Percentiles rank a stretch among this genome's conserved stretches.
Conservation (phyloP, 192 early-diverging fungal genomes). For the Glomus cerebriforme region DNA sequence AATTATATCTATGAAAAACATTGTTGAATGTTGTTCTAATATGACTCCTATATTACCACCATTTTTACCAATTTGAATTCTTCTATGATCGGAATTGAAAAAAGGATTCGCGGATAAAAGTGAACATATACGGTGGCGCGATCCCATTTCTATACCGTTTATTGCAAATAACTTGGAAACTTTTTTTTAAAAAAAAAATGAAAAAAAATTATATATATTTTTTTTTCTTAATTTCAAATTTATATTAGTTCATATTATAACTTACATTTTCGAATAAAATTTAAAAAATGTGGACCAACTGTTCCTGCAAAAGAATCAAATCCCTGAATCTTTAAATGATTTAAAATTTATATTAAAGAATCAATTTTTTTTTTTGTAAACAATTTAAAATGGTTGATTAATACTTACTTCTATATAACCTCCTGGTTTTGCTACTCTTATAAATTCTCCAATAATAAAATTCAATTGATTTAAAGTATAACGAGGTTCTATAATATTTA, state of each 20-base stretch:
- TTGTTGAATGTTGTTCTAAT: background rate
- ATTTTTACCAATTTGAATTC: background rate
- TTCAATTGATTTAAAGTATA: background rate
- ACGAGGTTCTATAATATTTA: background rate
- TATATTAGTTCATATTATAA: background rate
- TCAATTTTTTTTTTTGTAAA: too few species aligned
- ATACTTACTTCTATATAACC: background rate
- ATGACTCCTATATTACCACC: background rate
- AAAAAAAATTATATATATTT: background rate
- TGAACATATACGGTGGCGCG: background rate
- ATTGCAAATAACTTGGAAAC: background rate
- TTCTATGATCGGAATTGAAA: background rate
- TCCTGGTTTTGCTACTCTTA: background rate
- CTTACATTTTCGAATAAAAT: background rate
- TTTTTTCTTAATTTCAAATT: background rate
- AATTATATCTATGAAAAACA: background rate
- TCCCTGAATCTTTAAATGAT: background rate
- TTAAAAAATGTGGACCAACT: background rate
- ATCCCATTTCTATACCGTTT: background rate
- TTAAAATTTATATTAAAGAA: background rate
- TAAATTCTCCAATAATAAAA: background rate
- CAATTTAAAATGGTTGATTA: too few species aligned
- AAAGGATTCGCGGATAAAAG: background rate
- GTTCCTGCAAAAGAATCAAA: background rate
- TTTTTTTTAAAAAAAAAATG: background rate